Conservation (phyloP, 345 rosid species). For the Reutealis trisperma region DNA sequence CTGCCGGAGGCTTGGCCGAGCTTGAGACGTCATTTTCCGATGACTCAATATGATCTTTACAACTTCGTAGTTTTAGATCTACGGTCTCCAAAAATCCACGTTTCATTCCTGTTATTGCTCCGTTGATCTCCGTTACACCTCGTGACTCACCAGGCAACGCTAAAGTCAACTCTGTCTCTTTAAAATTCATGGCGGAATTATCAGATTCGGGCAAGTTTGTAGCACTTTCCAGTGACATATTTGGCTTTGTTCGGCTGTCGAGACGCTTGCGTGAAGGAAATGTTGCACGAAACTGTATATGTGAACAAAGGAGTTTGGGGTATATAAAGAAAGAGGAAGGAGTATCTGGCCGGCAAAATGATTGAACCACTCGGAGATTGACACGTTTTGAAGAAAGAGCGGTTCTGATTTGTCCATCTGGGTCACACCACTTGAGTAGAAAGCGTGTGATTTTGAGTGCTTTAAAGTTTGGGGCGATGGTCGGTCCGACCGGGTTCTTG, state of each 20-base stretch:
- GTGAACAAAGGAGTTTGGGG: no score
- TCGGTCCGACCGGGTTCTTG: constrained; percentile 24
- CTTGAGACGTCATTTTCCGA: constrained; percentile 18
- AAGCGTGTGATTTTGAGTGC: constrained; percentile 35
- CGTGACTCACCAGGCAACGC: constrained; percentile 57
- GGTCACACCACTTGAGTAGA: constrained; percentile 21
- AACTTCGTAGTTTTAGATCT: constrained; percentile 40
- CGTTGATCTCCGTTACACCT: not conserved
- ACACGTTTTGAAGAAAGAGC: constrained; percentile 39
- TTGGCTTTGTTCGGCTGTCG: no score
- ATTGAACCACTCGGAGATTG: constrained; percentile 21
- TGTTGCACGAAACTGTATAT: no score
- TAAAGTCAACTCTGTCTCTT: constrained; percentile 60
- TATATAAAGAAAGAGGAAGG: not conserved
- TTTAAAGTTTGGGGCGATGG: constrained; percentile 14
- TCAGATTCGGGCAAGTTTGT: constrained; percentile 29
- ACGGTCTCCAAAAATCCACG: constrained; percentile 48
- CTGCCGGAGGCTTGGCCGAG: constrained; percentile 29
- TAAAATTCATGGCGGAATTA: constrained; percentile 31
- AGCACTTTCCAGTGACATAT: not conserved
- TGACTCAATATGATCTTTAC: not conserved
- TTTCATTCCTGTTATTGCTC: constrained; percentile 41
- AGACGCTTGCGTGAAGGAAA: not conserved
- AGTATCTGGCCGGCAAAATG: constrained; percentile 18
- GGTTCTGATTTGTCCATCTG: constrained; percentile 50